Evolutionary conservation across 352 stramenopile genomes (phyloP), one percentile per base, ranked within the genome.

Genomic region (Phytophthora tubulina): DNA sequence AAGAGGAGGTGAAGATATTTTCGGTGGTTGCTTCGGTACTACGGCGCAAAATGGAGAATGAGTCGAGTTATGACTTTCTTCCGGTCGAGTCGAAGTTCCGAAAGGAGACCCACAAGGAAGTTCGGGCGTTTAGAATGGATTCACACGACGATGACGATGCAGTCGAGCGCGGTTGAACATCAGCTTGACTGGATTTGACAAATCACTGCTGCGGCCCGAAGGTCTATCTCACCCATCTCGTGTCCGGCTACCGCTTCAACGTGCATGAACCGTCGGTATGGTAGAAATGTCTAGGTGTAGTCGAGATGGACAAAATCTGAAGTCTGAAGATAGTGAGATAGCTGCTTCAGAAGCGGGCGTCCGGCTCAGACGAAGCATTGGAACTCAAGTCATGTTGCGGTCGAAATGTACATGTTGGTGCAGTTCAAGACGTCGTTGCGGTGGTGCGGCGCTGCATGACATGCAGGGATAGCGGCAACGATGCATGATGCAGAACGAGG

Each of bases 271-370:
- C 61, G n/a, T 67, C 61, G 53, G 58, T 39, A 72, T 48, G 21
- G 14, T 41, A 27, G 33, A 51, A 30, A 21, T 39, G 64, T 42
- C 4, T 44, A 41, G 11, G 1, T 27, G 21, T 13, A 38, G 15
- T 36, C 33, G 13, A 27, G 42, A 27, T 27, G 21, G 21, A 27
- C 21, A 45, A 57, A 42, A 65, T 75, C 45, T 60, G 57, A 75
- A 66, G 52, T 70, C 51, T 75, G 61, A 72, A 72, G 68, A 72
- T 75, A 67, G 56, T 75, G 62, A 63, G 68, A 71, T 70, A 62
- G 39, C 13, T 51, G 36, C 44, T 66, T 59, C 63, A 59, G 60
- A 67, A 67, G 33, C 48, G 10, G 11, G 41, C 46, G 62, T 54
- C 67, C 45, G 39, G 67, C 60, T 64, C 51, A 72, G 36, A 56